phyloP scores from a whole-genome alignment of 805 yeast genomes.

The Myxozyma neglecta region DNA sequence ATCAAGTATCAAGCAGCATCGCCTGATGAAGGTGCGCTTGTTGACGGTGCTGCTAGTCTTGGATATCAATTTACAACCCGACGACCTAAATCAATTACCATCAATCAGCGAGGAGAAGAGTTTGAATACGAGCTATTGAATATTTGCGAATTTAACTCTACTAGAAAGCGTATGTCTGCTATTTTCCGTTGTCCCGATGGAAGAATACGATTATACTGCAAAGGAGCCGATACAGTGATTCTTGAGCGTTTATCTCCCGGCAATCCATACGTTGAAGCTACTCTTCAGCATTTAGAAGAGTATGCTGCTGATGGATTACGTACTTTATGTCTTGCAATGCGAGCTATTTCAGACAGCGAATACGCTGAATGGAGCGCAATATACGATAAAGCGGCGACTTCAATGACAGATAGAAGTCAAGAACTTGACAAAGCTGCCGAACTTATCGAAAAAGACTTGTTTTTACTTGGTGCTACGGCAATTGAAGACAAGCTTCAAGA shows the following conservation, averaged over 20 bases:
- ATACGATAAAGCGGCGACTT: slow-evolving; percentile 79
- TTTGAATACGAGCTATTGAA: slow-evolving; percentile 75
- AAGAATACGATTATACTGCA: slow-evolving; percentile 78
- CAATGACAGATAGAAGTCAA: slow-evolving; percentile 70
- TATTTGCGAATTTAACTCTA: slow-evolving; percentile 94
- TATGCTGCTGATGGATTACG: slow-evolving; percentile 96
- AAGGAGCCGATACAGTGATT: slow-evolving; percentile 97
- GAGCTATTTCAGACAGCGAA: slow-evolving; percentile 77
- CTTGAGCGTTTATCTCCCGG: slow-evolving; percentile 69
- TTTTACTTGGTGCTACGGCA: slow-evolving; percentile 93
- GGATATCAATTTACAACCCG: slow-evolving; percentile 85
- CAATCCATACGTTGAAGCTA: slow-evolving; percentile 80
- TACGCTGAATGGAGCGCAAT: slow-evolving; percentile 65
- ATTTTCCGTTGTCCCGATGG: slow-evolving; percentile 95
- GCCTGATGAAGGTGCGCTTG: slow-evolving; percentile 98
- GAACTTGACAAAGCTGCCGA: slow-evolving; percentile 88
- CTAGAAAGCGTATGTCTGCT: slow-evolving; percentile 97
- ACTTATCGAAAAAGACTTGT: slow-evolving; percentile 73
- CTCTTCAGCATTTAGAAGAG: slow-evolving; percentile 85
- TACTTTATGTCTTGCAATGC: slow-evolving; percentile 87
- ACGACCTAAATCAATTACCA: slow-evolving; percentile 76
- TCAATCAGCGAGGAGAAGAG: slow-evolving; percentile 56
- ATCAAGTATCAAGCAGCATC: slow-evolving; percentile 98
- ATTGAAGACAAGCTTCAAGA: slow-evolving; percentile 97
- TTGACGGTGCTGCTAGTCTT: slow-evolving; percentile 88